Evolutionary conservation across 2,329 filamentous ascomycete genomes (phyloP).

Genomic region (Periglandula ipomoeae): DNA sequence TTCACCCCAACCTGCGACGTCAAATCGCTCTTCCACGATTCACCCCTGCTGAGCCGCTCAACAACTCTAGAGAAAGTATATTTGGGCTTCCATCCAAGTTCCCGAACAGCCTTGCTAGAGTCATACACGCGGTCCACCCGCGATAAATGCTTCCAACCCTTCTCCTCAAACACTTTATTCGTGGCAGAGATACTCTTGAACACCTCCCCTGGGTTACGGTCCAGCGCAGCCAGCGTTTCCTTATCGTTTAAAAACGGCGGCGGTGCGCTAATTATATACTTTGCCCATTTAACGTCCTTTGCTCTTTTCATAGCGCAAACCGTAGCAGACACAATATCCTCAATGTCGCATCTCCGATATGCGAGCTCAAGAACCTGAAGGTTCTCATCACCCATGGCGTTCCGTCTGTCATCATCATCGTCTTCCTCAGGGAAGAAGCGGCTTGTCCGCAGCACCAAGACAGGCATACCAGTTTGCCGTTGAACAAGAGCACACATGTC

Average conservation of each 20-base stretch:
- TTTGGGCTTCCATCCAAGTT: slow-evolving; percentile 32
- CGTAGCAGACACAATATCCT: slow-evolving; percentile 33
- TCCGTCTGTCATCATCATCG: slow-evolving; percentile 32
- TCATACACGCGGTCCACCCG: slow-evolving; percentile 38
- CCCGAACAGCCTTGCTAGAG: slow-evolving; percentile 28
- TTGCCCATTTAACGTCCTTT: slow-evolving; percentile 23
- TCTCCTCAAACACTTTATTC: slow-evolving; percentile 20
- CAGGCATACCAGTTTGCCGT: slow-evolving; percentile 27
- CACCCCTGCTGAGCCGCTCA: slow-evolving; percentile 23
- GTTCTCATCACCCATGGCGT: slow-evolving; percentile 29
- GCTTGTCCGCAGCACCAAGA: slow-evolving; percentile 34
- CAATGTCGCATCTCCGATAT: slow-evolving; percentile 33
- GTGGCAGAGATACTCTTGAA: slow-evolving; percentile 18
- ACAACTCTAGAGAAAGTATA: slow-evolving; percentile 30
- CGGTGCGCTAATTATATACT: slow-evolving; percentile 35
- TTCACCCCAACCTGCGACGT: slow-evolving; percentile 29
- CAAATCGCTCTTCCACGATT: slow-evolving; percentile 31
- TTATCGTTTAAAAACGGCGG: slow-evolving; percentile 26
- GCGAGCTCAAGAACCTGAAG: slow-evolving; percentile 39
- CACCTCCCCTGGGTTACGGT: slow-evolving; percentile 21
- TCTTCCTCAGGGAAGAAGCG: slow-evolving; percentile 41
- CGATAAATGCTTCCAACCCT: slow-evolving; percentile 27
- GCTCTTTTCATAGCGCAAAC: slow-evolving; percentile 29
- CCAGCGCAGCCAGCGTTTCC: slow-evolving; percentile 23
- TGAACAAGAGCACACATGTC: slow-evolving; percentile 35